phyloP scores from a whole-genome alignment of 2,329 filamentous ascomycete species.

The Colletotrichum gloeosporioides region DNA sequence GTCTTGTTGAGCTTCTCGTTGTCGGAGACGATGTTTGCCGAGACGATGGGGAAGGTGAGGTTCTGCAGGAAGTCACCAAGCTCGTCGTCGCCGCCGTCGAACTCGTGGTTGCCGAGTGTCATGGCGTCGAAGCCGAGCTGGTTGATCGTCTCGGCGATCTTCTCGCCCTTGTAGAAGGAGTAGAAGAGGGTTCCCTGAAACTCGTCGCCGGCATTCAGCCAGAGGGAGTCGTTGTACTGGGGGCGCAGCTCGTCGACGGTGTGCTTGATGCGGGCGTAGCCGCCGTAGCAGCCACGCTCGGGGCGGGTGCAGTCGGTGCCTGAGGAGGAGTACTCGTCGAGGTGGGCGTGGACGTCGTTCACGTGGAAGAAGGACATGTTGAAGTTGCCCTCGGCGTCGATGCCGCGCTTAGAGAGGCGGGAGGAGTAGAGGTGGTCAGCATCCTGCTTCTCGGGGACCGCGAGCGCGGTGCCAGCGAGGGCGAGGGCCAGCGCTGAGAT shows the following conservation, averaged over 20 bases:
- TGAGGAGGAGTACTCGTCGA: conserved; percentile 66
- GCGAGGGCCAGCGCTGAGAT: conserved; percentile 22
- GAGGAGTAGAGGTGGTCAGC: conserved; percentile 56
- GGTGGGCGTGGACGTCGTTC: conserved; percentile 72
- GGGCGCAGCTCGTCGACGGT: conserved; percentile 62
- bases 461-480: conserved; percentile 31
- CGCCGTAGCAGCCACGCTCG: conserved; percentile 64
- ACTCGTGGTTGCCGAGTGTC: conserved; percentile 73
- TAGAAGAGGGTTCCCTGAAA: conserved; percentile 75
- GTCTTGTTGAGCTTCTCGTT: conserved; percentile 64
- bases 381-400: conserved; percentile 54
- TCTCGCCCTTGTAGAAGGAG: conserved; percentile 69
- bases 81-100: conserved; percentile 67
- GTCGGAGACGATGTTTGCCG: conserved; percentile 67
- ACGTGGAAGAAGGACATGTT: conserved; percentile 72
- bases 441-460: conserved; percentile 32
- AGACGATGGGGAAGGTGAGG: conserved; percentile 68
- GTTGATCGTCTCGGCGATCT: conserved; percentile 71
- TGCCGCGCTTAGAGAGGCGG: conserved; percentile 53
- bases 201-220: conserved; percentile 72
- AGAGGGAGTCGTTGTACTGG: conserved; percentile 63
- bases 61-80: conserved; percentile 67
- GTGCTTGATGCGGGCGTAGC: conserved; percentile 68
- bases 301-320: conserved; percentile 67
- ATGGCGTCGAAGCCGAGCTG: conserved; percentile 71